phyloP scores from a whole-genome alignment of 2,329 filamentous ascomycete species.

The Lachnellula hyalina region DNA sequence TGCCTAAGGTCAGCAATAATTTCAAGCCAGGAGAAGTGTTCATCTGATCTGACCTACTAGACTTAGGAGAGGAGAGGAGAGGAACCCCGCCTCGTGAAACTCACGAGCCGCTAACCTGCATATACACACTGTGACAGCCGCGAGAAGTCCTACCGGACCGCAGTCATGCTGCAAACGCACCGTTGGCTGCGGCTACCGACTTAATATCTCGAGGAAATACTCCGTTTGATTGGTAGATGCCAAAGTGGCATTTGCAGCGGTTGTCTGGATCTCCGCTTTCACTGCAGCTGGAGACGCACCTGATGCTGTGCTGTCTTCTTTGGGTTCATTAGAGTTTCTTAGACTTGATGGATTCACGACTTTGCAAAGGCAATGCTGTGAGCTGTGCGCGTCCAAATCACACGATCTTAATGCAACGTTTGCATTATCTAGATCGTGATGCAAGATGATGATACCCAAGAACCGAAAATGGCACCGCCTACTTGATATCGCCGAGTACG shows the following conservation, averaged over 20 bases:
- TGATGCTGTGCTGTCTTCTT: background rate
- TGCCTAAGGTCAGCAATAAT: no score
- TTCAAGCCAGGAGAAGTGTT: no score
- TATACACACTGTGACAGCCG: background rate
- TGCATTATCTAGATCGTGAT: slow-evolving; percentile 9
- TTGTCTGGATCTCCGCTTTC: background rate
- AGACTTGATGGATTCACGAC: background rate
- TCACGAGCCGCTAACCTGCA: background rate
- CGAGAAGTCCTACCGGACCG: no score
- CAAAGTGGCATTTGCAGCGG: background rate
- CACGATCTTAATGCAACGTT: slow-evolving; percentile 8
- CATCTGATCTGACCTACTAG: no score
- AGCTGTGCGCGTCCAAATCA: background rate
- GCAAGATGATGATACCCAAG: background rate
- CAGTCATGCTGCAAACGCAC: no score
- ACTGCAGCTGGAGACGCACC: background rate
- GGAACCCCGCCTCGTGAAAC: background rate
- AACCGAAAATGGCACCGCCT: no score
- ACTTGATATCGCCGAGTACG: no score
- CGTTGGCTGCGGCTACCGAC: no score
- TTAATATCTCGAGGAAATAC: background rate
- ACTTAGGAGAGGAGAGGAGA: no score
- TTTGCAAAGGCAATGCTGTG: background rate
- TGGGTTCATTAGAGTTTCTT: background rate
- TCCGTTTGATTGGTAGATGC: background rate